Evolutionary conservation across 257 asterid species (phyloP), one percentile per base, ranked within the genome.

Genomic region (Forsythia suspensa): DNA sequence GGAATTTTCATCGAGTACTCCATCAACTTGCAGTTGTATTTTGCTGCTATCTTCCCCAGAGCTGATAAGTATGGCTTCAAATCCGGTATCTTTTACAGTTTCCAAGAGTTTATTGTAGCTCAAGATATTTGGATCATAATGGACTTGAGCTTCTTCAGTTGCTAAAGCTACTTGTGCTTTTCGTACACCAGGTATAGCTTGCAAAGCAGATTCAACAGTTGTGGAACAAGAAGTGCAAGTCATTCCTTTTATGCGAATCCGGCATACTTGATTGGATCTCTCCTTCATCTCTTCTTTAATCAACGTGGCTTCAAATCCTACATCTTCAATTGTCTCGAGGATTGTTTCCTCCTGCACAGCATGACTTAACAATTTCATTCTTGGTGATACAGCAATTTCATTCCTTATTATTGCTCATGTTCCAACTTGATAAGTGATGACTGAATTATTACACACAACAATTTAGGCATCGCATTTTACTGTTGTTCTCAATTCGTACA

Each of bases 141-240:
- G 85, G 73, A 91, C 85, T 59, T 91, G 80, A 61, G 85, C 87
- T 46, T 77, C 84, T 24, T 86, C 77, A 24, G 72, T 77, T 13
- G 96, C 81, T 78, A 88, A 72, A 8, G 90, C 72, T 11, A 88
- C 92, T 4, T 29, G 79, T 8, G 96, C 91, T 74, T 82, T 86
- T 3, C 61, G 82, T 6, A 91, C 90, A 34, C 94, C 94, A 4
- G 83, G 82, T 20, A 88, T n/a, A 46, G 83, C 80, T 52, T 80
- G 85, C 79, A 91, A 69, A 79, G 79, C 82, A 80, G 84, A 84
- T 73, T 91, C 89, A 20, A 91, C 83, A 8, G 94, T 89, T 70
- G 84, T 79, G 76, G 91, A 85, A 20, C 94, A 89, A 5, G 94
- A 89, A 48, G 88, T 73, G 73, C 94, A 91, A 65, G 85, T 84